Conservation (phyloP, 1,284 basidiomycete species). For the Rhodotorula mucilaginosa region DNA sequence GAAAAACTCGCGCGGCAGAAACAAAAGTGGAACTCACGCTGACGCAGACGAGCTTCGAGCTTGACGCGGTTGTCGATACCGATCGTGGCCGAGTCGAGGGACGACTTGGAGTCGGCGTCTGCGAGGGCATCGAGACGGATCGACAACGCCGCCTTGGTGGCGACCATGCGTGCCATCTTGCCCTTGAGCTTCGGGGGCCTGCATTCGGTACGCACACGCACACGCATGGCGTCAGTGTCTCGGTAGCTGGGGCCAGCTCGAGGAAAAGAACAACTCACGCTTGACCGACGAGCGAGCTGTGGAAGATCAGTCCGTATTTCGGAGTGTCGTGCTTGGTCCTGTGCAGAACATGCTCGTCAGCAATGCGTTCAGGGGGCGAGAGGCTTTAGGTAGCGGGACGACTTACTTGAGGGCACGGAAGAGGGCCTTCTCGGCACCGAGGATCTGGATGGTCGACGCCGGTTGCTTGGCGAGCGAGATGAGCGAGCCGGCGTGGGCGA, state of each 20-base stretch:
- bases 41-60: conserved; percentile 87
- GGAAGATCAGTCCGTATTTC: conserved; percentile 56
- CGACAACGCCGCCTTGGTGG: conserved; percentile 93
- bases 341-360: not conserved
- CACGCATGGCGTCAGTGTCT: too few species aligned
- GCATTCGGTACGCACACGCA: not conserved
- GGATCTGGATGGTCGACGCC: conserved; percentile 94
- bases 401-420: conserved; percentile 82
- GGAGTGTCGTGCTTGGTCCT: conserved; percentile 95
- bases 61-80: conserved; percentile 91
- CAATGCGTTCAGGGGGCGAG: too few species aligned
- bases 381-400: too few species aligned
- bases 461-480: conserved; percentile 98
- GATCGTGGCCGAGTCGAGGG: conserved; percentile 68
- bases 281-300: conserved; percentile 93
- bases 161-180: conserved; percentile 99
- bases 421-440: conserved; percentile 96
- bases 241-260: not conserved
- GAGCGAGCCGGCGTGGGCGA: conserved; percentile 95
- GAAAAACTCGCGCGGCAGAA: too few species aligned
- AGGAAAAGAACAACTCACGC: conserved; percentile 46
- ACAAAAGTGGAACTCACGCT: conserved; percentile 46
- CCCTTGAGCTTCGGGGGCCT: conserved; percentile 96
- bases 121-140: conserved; percentile 95
- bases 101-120: conserved; percentile 86